Evolutionary conservation across 2,329 filamentous ascomycete genomes (phyloP).

Genomic region (Phyllosticta citriasiana): DNA sequence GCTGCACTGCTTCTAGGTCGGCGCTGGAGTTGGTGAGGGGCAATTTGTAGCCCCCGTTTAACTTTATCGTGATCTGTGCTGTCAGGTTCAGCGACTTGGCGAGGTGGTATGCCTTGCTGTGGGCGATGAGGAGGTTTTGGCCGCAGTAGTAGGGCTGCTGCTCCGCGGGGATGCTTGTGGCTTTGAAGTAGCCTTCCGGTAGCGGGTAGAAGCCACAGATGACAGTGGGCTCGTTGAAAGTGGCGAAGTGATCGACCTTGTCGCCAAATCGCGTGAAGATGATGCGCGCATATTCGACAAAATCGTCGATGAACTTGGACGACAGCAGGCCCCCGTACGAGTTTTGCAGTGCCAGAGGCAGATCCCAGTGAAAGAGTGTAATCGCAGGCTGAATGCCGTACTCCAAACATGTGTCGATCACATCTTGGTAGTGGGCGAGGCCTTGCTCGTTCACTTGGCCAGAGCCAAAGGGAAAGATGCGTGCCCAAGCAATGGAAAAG

Average conservation of each 20-base stretch:
- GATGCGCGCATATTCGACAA: conserved; percentile 31
- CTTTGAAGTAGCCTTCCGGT: conserved; percentile 24
- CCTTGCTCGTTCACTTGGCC: conserved; percentile 39
- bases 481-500: conserved; percentile 40
- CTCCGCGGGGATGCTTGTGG: conserved; percentile 23
- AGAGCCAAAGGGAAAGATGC: conserved; percentile 38
- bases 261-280: conserved; percentile 29
- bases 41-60: conserved; percentile 27
- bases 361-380: conserved; percentile 36
- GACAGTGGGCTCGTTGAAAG: conserved; percentile 31
- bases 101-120: conserved; percentile 29
- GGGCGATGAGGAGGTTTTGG: conserved; percentile 27
- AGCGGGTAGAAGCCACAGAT: conserved; percentile 14
- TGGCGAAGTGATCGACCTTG: conserved; percentile 32
- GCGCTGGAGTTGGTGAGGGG: conserved; percentile 24
- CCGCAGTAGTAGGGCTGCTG: conserved; percentile 27
- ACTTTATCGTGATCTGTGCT: conserved; percentile 24
- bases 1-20: conserved; percentile 24
- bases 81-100: conserved; percentile 30
- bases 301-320: conserved; percentile 23
- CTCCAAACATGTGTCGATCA: conserved; percentile 35
- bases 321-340: conserved; percentile 31
- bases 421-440: conserved; percentile 39
- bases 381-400: conserved; percentile 35
- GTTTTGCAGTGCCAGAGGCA: conserved; percentile 27